phyloP scores from a whole-genome alignment of 1,284 basidiomycete genomes.

The Ceratobasidium theobromae region DNA sequence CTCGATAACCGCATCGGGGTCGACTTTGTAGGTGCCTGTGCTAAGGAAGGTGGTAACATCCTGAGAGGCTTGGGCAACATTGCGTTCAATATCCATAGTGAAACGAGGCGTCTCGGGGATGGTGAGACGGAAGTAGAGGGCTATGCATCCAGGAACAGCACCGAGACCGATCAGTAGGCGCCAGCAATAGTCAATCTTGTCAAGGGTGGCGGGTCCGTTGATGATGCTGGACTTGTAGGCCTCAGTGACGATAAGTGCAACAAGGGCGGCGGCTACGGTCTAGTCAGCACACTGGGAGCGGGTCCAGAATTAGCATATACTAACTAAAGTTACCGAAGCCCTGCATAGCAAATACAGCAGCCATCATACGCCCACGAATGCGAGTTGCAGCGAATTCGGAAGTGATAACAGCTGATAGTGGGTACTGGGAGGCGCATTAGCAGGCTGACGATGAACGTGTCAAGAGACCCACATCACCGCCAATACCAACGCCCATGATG shows the following conservation, averaged over 20 bases:
- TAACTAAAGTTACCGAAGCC: conserved; percentile 51
- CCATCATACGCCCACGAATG: conserved; percentile 57
- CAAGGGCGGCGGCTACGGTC: conserved; percentile 58
- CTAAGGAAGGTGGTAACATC: conserved; percentile 68
- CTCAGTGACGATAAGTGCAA: conserved; percentile 65
- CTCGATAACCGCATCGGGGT: conserved; percentile 59
- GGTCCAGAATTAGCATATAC: not conserved
- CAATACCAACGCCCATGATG: conserved; percentile 56
- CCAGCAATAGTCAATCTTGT: conserved; percentile 52
- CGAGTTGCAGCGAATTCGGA: conserved; percentile 73
- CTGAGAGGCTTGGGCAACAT: conserved; percentile 67
- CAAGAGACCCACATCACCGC: conserved; percentile 31
- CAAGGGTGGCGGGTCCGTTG: conserved; percentile 47
- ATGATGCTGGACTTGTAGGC: conserved; percentile 69
- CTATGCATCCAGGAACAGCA: conserved; percentile 46
- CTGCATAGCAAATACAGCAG: conserved; percentile 51
- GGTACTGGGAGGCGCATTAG: conserved; percentile 51
- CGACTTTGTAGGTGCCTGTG: conserved; percentile 51
- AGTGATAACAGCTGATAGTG: conserved; percentile 62
- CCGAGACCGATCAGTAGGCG: conserved; percentile 51
- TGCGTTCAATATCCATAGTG: conserved; percentile 88
- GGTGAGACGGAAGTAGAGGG: conserved; percentile 52
- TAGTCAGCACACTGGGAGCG: not conserved
- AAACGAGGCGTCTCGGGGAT: conserved; percentile 66
- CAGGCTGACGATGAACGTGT: not conserved